These are phyloP conservation scores for Trypanosoma avium DNA, from an alignment of 208 protist species.

Conservation along the genomic window DNA sequence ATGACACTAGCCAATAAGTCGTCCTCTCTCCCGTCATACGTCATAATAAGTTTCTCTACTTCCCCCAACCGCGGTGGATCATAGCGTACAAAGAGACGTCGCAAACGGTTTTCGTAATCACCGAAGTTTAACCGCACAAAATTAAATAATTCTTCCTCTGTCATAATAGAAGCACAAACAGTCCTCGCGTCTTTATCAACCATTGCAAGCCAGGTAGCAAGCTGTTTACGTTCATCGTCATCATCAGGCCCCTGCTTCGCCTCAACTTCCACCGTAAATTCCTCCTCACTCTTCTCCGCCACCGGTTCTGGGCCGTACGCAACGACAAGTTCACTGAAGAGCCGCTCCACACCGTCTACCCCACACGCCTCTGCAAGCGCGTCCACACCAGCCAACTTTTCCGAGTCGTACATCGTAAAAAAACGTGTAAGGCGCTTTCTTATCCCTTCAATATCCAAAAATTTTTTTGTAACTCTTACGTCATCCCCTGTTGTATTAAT, in stretches of 20 bases:
- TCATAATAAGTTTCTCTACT: neutral
- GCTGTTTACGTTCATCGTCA: neutral
- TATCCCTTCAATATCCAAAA: neutral
- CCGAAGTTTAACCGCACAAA: constrained; percentile 18
- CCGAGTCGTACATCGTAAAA: constrained; percentile 17
- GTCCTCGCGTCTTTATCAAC: neutral
- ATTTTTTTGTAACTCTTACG: too few species aligned
- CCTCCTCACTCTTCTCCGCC: neutral
- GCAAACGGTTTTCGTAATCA: constrained; percentile 14
- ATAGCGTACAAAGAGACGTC: constrained; percentile 26
- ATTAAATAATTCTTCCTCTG: constrained; percentile 10
- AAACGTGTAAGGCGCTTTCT: constrained; percentile 8
- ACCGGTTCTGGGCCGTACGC: constrained; percentile 22
- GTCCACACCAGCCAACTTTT: constrained; percentile 24
- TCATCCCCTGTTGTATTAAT: neutral
- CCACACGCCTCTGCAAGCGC: constrained; percentile 8
- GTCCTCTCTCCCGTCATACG: constrained; percentile 7
- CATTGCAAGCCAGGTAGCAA: neutral
- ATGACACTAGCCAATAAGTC: constrained; percentile 5
- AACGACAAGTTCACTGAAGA: constrained; percentile 13
- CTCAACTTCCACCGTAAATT: neutral
- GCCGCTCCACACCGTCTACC: neutral
- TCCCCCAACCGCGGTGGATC: neutral
- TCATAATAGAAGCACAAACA: neutral
- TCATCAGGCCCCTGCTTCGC: neutral